Conservation (phyloP, 176 grass and related monocot species). For the Sorghum bicolor region DNA sequence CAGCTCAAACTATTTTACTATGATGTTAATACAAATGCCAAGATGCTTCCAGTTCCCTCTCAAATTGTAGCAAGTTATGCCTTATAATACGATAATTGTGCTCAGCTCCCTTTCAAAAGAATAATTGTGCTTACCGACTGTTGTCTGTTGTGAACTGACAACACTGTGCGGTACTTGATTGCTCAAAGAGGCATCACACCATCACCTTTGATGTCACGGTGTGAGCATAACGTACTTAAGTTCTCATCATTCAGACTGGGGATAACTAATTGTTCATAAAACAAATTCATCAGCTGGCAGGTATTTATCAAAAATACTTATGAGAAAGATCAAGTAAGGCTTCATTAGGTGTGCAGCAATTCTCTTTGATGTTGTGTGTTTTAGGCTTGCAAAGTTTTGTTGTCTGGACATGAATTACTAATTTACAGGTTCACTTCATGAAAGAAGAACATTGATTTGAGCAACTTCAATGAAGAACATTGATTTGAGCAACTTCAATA, state of each 20-base stretch:
- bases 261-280: slow-evolving; percentile 6
- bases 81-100: neutral
- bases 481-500: neutral
- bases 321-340: neutral
- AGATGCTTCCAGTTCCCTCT: neutral
- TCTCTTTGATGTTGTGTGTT: neutral
- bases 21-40: neutral
- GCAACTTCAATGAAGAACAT: neutral
- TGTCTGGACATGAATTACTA: neutral
- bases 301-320: neutral
- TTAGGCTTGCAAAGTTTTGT: neutral
- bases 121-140: neutral
- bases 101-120: neutral
- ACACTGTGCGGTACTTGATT: neutral
- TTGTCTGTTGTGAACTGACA: slow-evolving; percentile 8
- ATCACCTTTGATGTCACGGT: neutral
- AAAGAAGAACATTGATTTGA: neutral
- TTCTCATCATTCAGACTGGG: neutral
- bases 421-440: neutral
- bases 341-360: slow-evolving; percentile 4
- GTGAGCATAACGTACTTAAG: slow-evolving; percentile 19
- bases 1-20: neutral
- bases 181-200: slow-evolving; percentile 1
- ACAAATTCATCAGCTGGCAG: neutral
- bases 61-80: neutral